Percentiles rank a stretch among this genome's conserved stretches.
Conservation (phyloP, 768 basidiomycete species). For the Tylopilus sp. region DNA sequence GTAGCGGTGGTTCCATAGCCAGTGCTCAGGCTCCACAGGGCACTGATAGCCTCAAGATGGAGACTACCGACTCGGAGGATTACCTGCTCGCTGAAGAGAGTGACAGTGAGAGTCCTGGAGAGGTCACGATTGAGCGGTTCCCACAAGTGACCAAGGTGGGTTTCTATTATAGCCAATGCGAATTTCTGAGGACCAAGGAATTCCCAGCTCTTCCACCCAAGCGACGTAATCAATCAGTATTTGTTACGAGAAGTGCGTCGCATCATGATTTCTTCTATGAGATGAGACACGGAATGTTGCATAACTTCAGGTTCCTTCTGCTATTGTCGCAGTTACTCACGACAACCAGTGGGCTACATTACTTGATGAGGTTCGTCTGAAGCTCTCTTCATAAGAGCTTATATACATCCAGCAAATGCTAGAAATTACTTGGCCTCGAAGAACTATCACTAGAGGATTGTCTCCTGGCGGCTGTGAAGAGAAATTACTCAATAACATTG, state of each 20-base stretch:
- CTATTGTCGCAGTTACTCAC: background rate
- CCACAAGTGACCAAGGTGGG: background rate
- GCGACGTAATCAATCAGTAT: background rate
- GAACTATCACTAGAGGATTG: background rate
- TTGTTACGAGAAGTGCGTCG: background rate
- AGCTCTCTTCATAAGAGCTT: too few relatives aligned
- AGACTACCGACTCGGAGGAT: background rate
- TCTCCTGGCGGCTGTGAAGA: background rate
- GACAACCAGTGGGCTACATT: slow-evolving; percentile 7
- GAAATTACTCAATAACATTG: background rate
- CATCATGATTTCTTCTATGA: background rate
- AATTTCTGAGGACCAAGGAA: too few relatives aligned
- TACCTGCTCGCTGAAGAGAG: background rate
- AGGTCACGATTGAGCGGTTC: background rate
- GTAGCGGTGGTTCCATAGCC: background rate
- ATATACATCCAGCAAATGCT: too few relatives aligned
- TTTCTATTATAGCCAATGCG: background rate
- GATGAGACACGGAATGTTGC: too few relatives aligned
- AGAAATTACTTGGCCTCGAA: background rate
- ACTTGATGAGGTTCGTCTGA: slow-evolving; percentile 1
- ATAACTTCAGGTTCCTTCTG: background rate
- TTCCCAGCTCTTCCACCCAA: background rate
- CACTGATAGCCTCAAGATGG: background rate
- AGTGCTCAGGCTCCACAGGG: background rate
- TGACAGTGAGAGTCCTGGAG: background rate